Percentiles rank a stretch among this genome's conserved stretches.
Conservation (phyloP, 2,329 filamentous ascomycete genomes). For the Fusarium staphyleae region DNA sequence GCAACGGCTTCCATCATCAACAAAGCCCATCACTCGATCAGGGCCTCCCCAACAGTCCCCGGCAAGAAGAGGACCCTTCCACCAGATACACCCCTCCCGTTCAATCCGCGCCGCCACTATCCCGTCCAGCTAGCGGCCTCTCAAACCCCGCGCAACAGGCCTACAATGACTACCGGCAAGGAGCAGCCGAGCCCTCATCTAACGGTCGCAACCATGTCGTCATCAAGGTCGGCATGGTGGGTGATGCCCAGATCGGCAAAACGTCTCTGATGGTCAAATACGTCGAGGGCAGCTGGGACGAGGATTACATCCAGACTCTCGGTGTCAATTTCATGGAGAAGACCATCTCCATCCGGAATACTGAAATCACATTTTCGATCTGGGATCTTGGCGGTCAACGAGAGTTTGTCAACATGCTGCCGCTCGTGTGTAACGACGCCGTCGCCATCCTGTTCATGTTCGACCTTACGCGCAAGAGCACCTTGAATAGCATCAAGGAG, state of each 20-base stretch:
- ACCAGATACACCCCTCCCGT: constrained; percentile 57
- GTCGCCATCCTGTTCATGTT: constrained; percentile 99
- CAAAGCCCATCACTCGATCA: constrained; percentile 61
- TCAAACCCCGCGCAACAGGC: constrained; percentile 53
- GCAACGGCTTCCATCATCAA: constrained; percentile 49
- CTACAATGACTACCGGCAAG: constrained; percentile 56
- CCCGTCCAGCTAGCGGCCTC: constrained; percentile 63
- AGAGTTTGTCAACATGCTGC: constrained; percentile 99
- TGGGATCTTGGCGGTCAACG: constrained; percentile 98
- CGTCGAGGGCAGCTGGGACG: constrained; percentile 98
- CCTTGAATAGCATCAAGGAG: constrained; percentile 98
- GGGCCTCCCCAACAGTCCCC: constrained; percentile 50
- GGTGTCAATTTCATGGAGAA: constrained; percentile 99
- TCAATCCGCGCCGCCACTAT: constrained; percentile 54
- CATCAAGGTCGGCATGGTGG: constrained; percentile 99
- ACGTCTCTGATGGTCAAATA: constrained; percentile 99
- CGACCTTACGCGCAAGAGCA: constrained; percentile 96
- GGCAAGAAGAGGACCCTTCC: constrained; percentile 53
- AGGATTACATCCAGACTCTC: constrained; percentile 98
- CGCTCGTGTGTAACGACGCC: constrained; percentile 98
- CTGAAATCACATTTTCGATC: constrained; percentile 99
- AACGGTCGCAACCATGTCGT: constrained; percentile 78
- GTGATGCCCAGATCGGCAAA: constrained; percentile 98
- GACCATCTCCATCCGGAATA: constrained; percentile 98
- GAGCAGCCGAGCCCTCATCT: constrained; percentile 44